Conservation (phyloP, 352 stramenopile species). For the Pythium scleroteichum region DNA sequence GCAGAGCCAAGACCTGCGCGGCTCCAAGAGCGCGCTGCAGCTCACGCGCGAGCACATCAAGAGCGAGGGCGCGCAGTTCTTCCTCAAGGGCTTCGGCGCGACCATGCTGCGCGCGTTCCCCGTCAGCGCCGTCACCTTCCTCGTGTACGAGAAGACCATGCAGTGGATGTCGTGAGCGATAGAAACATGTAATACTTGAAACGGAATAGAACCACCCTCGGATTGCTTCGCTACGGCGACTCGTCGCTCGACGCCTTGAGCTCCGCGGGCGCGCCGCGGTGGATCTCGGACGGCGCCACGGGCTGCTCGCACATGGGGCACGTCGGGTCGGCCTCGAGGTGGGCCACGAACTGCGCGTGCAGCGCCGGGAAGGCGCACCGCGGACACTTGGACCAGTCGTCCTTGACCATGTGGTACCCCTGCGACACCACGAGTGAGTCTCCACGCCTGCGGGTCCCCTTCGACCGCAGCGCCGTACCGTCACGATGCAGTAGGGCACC, state of each 20-base stretch:
- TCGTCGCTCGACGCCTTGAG: constrained; percentile 19
- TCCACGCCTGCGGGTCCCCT: too few relatives aligned
- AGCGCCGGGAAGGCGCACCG: constrained; percentile 88
- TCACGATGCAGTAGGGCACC: constrained; percentile 93
- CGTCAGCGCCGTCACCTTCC: constrained; percentile 82
- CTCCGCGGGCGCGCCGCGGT: constrained; percentile 11
- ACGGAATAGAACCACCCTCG: constrained; percentile 15
- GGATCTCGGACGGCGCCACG: constrained; percentile 31
- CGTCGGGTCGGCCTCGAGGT: constrained; percentile 67
- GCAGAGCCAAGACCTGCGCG: constrained; percentile 65
- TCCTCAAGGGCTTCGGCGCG: constrained; percentile 81
- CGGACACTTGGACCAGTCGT: constrained; percentile 92
- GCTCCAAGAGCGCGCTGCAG: constrained; percentile 44
- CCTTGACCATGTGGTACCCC: constrained; percentile 93
- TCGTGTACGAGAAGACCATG: constrained; percentile 86
- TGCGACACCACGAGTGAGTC: constrained; percentile 20
- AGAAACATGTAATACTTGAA: background rate
- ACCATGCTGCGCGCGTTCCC: constrained; percentile 83
- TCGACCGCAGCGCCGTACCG: constrained; percentile 40
- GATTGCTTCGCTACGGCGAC: too few relatives aligned
- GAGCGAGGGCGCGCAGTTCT: constrained; percentile 59
- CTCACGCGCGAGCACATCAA: constrained; percentile 47
- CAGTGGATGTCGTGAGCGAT: constrained; percentile 58
- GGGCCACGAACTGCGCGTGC: constrained; percentile 84
- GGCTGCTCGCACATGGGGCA: constrained; percentile 82